phyloP scores from a whole-genome alignment of 129 eudicot species.

The Glebionis coronaria region DNA sequence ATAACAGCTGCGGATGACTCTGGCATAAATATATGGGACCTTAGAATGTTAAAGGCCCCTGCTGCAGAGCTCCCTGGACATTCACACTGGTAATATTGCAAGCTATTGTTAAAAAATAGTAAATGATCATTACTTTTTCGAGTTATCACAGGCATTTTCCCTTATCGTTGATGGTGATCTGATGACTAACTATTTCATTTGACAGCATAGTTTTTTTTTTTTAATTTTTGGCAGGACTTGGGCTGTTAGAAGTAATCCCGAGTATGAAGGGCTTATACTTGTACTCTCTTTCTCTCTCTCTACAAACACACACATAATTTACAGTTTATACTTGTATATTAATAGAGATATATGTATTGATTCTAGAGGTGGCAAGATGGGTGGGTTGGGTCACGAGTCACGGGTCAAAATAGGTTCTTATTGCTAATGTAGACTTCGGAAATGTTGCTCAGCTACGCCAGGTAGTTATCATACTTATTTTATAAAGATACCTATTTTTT shows the following conservation, averaged over 20 bases:
- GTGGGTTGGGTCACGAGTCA: no score
- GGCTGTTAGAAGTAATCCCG: constrained; percentile 92
- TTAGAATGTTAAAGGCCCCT: constrained; percentile 74
- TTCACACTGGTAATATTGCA: constrained; percentile 73
- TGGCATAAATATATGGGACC: constrained; percentile 94
- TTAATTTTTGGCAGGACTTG: constrained; percentile 76
- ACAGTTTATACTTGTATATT: no score
- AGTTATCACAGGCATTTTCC: no score
- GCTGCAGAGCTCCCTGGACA: constrained; percentile 93
- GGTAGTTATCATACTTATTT: no score
- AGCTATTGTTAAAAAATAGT: no score
- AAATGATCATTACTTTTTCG: no score
- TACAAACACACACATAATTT: not conserved
- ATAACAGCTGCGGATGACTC: constrained; percentile 97
- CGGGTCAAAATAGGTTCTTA: no score
- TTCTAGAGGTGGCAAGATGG: no score
- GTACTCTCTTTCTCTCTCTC: constrained; percentile 46
- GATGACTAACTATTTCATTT: constrained; percentile 13
- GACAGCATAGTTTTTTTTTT: not conserved
- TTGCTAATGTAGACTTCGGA: no score
- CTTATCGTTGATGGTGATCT: constrained; percentile 6
- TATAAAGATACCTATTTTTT: no score
- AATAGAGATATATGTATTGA: no score
- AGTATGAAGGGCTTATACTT: constrained; percentile 77
- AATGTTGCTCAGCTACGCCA: no score